Evolutionary conservation across 768 basidiomycete genomes (phyloP), one percentile per base, ranked within the genome.

Genomic region (Macrolepiota albuminosa): DNA sequence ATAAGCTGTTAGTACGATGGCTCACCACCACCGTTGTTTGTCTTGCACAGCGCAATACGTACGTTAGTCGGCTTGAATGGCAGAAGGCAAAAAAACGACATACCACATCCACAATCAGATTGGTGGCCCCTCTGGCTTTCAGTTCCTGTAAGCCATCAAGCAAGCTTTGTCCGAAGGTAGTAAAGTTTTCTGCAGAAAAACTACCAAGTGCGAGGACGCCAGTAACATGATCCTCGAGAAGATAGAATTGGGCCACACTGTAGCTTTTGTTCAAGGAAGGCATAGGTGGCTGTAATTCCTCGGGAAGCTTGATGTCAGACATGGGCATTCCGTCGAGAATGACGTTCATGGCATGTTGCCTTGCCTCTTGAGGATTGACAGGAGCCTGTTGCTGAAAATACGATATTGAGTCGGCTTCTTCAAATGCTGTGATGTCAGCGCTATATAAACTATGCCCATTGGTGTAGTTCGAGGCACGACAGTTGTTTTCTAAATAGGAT

Each of bases 161-260:
- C 53, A 87, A 66, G 40, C 76, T 75, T 42, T 66, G 62, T 54
- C 77, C 73, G 60, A 85, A 80, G 4, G 57, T 62, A 39, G 72
- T 71, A 61, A 80, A 81, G 57, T 75, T 75, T 40, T 68, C 70
- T 1, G 77, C 81, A 3, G 81, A 79, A 68, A 86, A 86, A 67
- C 82, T 84, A 16, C 84, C 83, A 6, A 86, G 75, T 3, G 82
- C 81, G 31, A 85, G 72, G n/a, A 85, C 80, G 45, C 84, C 84
- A 3, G 83, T 86, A 45, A 69, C 73, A 34, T 73, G 73, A 63
- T 84, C 83, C 2, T 75, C 67, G 16, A 84, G 74, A 69, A 83
- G 66, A 66, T 78, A 83, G 64, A 85, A 86, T 61, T 84, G 80
- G 1, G 80, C 80, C 48, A 81, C 81, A 21, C 78, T 79, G 48